A percentile compares a stretch with the other conserved stretches of the same genome.
Evolutionary conservation across 169 alveolate genomes (phyloP).

Genomic region (Cystoisospora suis): DNA sequence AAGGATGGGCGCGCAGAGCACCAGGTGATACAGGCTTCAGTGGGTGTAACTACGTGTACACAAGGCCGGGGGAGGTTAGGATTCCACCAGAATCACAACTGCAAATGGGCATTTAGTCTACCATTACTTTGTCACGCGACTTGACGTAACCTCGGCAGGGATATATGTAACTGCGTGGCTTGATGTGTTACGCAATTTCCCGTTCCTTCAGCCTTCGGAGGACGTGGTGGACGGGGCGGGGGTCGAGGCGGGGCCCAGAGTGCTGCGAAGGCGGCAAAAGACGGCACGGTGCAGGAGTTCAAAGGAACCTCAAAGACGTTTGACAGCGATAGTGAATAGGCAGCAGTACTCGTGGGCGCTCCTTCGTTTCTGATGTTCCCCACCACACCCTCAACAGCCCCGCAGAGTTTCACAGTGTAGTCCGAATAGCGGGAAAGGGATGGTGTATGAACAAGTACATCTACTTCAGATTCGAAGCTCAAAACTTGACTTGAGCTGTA

Average conservation of each 20-base stretch:
- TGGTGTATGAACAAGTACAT: too few species aligned
- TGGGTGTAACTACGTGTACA: not conserved
- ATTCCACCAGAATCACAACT: not conserved
- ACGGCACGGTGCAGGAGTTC: slow-evolving; percentile 65
- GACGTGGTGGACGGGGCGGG: slow-evolving; percentile 70
- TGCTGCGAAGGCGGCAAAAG: slow-evolving; percentile 64
- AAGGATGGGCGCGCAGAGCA: not conserved
- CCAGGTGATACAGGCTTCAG: not conserved
- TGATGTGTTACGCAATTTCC: not conserved
- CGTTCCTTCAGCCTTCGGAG: slow-evolving; percentile 21
- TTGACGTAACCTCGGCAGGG: not conserved
- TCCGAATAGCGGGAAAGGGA: too few species aligned
- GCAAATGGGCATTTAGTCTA: too few species aligned
- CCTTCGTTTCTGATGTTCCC: too few species aligned
- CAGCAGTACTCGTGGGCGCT: too few species aligned
- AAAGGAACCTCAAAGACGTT: slow-evolving; percentile 65
- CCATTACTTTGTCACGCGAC: not conserved
- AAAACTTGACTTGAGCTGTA: too few species aligned
- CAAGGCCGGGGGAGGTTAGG: not conserved
- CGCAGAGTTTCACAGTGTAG: too few species aligned
- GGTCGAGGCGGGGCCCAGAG: slow-evolving; percentile 70
- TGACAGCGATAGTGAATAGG: slow-evolving; percentile 61
- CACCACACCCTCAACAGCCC: too few species aligned
- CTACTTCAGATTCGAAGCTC: too few species aligned
- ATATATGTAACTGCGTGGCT: not conserved